Conservation (phyloP, 257 asterid genomes). For the Fraxinus pennsylvanica region DNA sequence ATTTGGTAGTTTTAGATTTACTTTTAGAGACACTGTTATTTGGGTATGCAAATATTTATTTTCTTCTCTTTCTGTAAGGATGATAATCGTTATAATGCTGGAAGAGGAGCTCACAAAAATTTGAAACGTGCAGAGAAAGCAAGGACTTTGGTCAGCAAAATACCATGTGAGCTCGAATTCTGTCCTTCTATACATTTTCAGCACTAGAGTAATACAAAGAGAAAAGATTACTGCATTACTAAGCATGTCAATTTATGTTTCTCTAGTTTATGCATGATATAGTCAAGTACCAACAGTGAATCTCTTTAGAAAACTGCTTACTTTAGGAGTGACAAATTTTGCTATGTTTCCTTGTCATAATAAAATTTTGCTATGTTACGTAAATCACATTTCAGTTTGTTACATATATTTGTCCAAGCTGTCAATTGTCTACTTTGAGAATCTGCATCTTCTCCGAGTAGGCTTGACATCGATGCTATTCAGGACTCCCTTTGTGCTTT, state of each 20-base stretch:
- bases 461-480: neutral
- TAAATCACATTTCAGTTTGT: neutral
- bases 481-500: neutral
- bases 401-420: neutral
- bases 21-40: neutral
- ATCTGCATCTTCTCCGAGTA: neutral
- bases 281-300: conserved; percentile 13
- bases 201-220: conserved; percentile 14
- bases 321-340: conserved; percentile 10
- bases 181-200: conserved; percentile 17
- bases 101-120: conserved; percentile 80
- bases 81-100: conserved; percentile 77
- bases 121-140: conserved; percentile 87
- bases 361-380: neutral
- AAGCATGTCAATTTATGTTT: neutral
- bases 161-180: conserved; percentile 58
- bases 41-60: conserved; percentile 24
- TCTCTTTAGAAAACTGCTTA: conserved; percentile 3
- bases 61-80: conserved; percentile 48
- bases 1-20: neutral
- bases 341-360: neutral
- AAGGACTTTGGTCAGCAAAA: conserved; percentile 59
- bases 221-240: neutral
- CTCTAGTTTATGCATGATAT: conserved; percentile 7
- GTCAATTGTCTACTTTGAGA: neutral